Percentiles rank a stretch among this genome's conserved stretches.
Evolutionary conservation across 1,284 basidiomycete genomes (phyloP).

Genomic region (Leccinum subrobustum): DNA sequence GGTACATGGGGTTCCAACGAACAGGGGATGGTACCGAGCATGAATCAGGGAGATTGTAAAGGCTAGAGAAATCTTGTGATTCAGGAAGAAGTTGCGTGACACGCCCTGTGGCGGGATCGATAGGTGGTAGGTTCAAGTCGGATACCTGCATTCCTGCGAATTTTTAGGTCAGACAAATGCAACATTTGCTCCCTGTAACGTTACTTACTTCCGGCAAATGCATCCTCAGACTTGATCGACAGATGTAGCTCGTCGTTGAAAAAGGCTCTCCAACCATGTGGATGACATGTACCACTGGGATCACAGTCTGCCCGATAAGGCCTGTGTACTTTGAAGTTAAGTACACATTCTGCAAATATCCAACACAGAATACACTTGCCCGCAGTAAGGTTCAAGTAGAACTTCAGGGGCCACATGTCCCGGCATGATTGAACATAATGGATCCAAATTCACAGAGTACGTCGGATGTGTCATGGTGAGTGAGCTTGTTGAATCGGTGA

Average conservation of each 20-base stretch:
- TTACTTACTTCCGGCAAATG: conserved; percentile 9
- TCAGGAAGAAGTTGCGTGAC: neutral
- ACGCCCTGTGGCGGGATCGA: neutral
- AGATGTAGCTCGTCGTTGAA: neutral
- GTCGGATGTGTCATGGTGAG: no score
- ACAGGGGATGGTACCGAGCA: neutral
- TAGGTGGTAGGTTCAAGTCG: neutral
- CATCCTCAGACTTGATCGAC: neutral
- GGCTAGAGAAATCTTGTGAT: no score
- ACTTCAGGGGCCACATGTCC: neutral
- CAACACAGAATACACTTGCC: neutral
- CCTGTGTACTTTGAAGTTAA: conserved; percentile 8
- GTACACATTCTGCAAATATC: neutral
- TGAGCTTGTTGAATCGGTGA: neutral
- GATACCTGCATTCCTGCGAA: neutral
- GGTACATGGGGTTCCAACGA: neutral
- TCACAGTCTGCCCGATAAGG: neutral
- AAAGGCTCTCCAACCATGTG: no score
- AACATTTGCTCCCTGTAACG: neutral
- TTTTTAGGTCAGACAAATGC: conserved; percentile 1
- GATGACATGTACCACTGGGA: neutral
- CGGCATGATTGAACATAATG: neutral
- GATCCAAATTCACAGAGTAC: neutral
- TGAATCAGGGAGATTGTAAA: neutral
- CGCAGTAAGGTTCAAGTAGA: neutral